These are phyloP conservation scores for Solanum arcanum DNA, from an alignment of 257 asterid species.

Conservation along the genomic window DNA sequence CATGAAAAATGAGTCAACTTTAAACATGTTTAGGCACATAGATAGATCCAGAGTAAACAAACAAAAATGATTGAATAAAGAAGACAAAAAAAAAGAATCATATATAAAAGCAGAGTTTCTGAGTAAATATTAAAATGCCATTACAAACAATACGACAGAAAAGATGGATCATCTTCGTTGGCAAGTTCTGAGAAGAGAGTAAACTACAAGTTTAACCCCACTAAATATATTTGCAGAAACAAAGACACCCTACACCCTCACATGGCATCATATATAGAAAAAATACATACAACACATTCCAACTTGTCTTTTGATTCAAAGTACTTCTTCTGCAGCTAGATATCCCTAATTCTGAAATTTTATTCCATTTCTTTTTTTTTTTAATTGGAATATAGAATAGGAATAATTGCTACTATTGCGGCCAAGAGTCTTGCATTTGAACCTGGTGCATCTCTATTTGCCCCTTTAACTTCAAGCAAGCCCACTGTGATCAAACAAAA, in stretches of 20 bases:
- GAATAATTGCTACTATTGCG: constrained; percentile 20
- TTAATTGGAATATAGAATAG: neutral
- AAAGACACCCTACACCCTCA: neutral
- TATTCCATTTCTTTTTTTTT: neutral
- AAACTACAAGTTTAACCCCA: neutral
- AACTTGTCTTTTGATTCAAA: neutral
- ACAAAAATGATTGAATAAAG: neutral
- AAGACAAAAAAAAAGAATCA: neutral
- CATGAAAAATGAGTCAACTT: neutral
- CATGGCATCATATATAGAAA: neutral
- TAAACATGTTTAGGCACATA: neutral
- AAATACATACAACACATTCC: neutral
- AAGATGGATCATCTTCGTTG: neutral
- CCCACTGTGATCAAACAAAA: constrained; percentile 20
- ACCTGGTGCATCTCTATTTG: constrained; percentile 29
- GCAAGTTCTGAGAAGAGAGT: neutral
- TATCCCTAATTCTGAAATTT: neutral
- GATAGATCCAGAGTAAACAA: neutral
- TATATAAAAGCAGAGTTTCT: neutral
- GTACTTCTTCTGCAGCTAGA: neutral
- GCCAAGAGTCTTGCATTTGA: constrained; percentile 38
- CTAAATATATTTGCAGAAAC: neutral
- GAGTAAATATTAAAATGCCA: neutral
- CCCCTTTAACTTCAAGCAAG: constrained; percentile 45
- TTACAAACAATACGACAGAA: neutral